These are phyloP conservation scores for Irpex lacteus DNA, from an alignment of 1,284 basidiomycete species.

Conservation along the genomic window DNA sequence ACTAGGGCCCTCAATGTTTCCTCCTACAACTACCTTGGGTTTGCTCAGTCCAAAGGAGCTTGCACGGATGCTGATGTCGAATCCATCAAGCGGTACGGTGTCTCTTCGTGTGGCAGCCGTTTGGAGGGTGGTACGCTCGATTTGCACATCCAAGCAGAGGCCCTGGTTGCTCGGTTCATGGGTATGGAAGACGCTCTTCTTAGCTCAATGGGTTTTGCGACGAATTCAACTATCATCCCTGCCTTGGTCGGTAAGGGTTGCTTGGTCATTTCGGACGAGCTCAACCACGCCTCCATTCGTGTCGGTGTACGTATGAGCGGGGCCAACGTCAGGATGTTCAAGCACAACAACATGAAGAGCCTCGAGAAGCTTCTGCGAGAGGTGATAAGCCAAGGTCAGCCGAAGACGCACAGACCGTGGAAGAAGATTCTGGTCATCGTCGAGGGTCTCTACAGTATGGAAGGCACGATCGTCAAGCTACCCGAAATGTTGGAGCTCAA, in stretches of 20 bases:
- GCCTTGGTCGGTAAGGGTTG: constrained; percentile 90
- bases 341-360: constrained; percentile 92
- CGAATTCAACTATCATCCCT: constrained; percentile 95
- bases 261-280: constrained; percentile 95
- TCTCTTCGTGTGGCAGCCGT: constrained; percentile 76
- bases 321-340: constrained; percentile 90
- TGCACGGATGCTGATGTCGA: constrained; percentile 94
- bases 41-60: constrained; percentile 90
- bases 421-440: constrained; percentile 97
- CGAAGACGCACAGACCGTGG: constrained; percentile 97
- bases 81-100: constrained; percentile 74
- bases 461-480: constrained; percentile 89
- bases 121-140: constrained; percentile 85
- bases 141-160: constrained; percentile 81
- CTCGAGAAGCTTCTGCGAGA: constrained; percentile 86
- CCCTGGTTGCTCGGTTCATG: constrained; percentile 87
- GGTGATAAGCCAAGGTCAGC: constrained; percentile 95
- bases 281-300: constrained; percentile 95
- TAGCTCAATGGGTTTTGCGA: constrained; percentile 97
- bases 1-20: constrained; percentile 95
- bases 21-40: constrained; percentile 99
- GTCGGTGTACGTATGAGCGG: constrained; percentile 91
- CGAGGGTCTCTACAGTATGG: constrained; percentile 98
- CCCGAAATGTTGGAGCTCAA: constrained; percentile 87
- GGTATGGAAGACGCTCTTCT: constrained; percentile 90